A percentile compares a stretch with the other conserved stretches of the same genome.
These are phyloP conservation scores for Daldinia grandis DNA, from an alignment of 495 filamentous ascomycete genomes.

Conservation along the genomic window DNA sequence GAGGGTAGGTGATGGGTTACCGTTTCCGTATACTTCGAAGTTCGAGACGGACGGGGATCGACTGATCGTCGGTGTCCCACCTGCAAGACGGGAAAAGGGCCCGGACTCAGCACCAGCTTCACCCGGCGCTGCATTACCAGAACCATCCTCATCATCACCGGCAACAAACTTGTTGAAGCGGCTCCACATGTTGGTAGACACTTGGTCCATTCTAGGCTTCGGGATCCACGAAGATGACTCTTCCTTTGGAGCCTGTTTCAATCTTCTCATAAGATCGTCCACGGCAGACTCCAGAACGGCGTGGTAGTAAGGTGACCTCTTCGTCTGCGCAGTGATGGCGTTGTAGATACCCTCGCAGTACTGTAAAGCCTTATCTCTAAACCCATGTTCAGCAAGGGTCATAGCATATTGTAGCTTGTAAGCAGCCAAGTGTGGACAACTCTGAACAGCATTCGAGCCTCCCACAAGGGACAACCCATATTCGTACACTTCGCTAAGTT, in stretches of 20 bases:
- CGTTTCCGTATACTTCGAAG: slow-evolving; percentile 69
- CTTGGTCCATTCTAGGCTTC: slow-evolving; percentile 93
- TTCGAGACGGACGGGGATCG: slow-evolving; percentile 79
- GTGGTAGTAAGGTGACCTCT: slow-evolving; percentile 84
- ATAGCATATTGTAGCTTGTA: slow-evolving; percentile 91
- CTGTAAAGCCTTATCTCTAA: slow-evolving; percentile 80
- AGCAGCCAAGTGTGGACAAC: slow-evolving; percentile 80
- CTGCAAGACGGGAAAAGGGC: slow-evolving; percentile 81
- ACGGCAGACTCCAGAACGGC: slow-evolving; percentile 73
- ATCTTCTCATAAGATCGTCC: slow-evolving; percentile 82
- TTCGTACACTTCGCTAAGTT: slow-evolving; percentile 94
- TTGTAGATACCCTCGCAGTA: slow-evolving; percentile 88
- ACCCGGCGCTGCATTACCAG: slow-evolving; percentile 65
- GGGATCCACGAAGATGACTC: slow-evolving; percentile 78
- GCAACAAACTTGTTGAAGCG: slow-evolving; percentile 95
- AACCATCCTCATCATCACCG: slow-evolving; percentile 79
- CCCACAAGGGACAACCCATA: slow-evolving; percentile 75
- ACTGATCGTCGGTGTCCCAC: slow-evolving; percentile 83
- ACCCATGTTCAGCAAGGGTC: slow-evolving; percentile 82
- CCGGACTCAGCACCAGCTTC: slow-evolving; percentile 68
- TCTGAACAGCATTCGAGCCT: slow-evolving; percentile 60
- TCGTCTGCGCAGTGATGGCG: slow-evolving; percentile 83
- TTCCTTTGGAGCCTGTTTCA: slow-evolving; percentile 85
- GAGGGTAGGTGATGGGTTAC: slow-evolving; percentile 31
- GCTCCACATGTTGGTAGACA: slow-evolving; percentile 85